Evolutionary conservation across 495 filamentous ascomycete species (phyloP).

Genomic region (Podospora pseudocomata): DNA sequence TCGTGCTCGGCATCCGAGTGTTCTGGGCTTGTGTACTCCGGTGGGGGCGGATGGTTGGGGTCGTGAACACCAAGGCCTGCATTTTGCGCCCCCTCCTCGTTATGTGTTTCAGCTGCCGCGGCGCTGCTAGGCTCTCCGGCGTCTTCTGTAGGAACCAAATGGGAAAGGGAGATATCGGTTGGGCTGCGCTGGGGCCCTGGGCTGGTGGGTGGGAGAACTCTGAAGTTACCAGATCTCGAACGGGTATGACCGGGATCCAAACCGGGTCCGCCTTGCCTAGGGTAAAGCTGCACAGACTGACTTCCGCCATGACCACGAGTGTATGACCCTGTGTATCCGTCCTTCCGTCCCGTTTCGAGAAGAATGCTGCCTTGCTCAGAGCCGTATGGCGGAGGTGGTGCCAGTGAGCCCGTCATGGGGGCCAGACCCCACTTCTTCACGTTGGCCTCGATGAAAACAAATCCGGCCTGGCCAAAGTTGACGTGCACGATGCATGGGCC

Average conservation of each 20-base stretch:
- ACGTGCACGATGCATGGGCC: conserved; percentile 90
- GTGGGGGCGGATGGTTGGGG: conserved; percentile 53
- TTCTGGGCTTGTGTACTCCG: conserved; percentile 71
- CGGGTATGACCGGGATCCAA: conserved; percentile 48
- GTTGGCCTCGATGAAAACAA: conserved; percentile 98
- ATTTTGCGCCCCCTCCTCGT: conserved; percentile 34
- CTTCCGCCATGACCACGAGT: conserved; percentile 50
- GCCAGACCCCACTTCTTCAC: conserved; percentile 99
- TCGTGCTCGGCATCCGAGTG: conserved; percentile 49
- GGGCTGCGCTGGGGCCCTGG: conserved; percentile 87
- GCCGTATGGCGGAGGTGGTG: conserved; percentile 93
- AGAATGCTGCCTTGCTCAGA: conserved; percentile 94
- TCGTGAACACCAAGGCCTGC: conserved; percentile 37
- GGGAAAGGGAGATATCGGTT: conserved; percentile 93
- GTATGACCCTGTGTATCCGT: conserved; percentile 58
- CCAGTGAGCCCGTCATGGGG: conserved; percentile 90
- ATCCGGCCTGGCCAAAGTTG: conserved; percentile 96
- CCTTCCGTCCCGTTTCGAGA: conserved; percentile 71
- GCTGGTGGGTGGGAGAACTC: conserved; percentile 69
- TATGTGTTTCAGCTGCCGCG: conserved; percentile 35
- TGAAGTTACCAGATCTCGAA: conserved; percentile 57
- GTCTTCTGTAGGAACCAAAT: conserved; percentile 67
- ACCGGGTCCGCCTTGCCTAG: conserved; percentile 26
- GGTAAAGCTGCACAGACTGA: conserved; percentile 44
- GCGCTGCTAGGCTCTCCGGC: conserved; percentile 68